Evolutionary conservation across 2,329 filamentous ascomycete genomes (phyloP).

Genomic region (Colletotrichum magnum): DNA sequence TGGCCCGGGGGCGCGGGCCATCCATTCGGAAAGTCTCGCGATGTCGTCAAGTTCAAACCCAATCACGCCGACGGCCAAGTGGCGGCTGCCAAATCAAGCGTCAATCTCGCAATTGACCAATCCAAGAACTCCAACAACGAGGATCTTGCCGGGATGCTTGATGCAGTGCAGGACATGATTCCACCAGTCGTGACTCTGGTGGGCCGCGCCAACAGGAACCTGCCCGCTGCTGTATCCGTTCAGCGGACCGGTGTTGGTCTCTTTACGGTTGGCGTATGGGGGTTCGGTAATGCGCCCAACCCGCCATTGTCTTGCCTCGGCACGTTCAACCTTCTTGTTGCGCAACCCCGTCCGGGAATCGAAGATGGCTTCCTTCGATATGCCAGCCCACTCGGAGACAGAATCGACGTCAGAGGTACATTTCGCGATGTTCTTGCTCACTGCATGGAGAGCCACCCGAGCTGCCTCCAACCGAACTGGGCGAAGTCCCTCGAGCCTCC

Average conservation of each 20-base stretch:
- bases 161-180: not conserved
- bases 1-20: too few species aligned
- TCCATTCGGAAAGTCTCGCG: too few species aligned
- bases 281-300: not conserved
- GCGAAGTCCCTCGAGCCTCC: not conserved
- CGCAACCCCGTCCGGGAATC: not conserved
- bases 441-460: not conserved
- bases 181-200: not conserved
- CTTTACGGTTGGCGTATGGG: not conserved
- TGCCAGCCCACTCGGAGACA: too few species aligned
- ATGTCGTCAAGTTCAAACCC: too few species aligned
- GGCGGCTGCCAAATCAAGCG: too few species aligned
- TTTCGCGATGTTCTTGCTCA: not conserved
- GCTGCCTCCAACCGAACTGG: not conserved
- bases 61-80: too few species aligned
- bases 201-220: not conserved
- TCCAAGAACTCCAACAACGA: too few species aligned
- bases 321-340: not conserved
- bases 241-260: not conserved
- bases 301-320: not conserved
- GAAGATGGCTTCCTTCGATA: not conserved
- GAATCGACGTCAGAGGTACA: too few species aligned
- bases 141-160: too few species aligned
- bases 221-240: not conserved
- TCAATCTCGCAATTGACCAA: too few species aligned